Base-by-base conservation (phyloP, 2,329 filamentous ascomycete species). In the Ceratocystis diversiconidia region DNA sequence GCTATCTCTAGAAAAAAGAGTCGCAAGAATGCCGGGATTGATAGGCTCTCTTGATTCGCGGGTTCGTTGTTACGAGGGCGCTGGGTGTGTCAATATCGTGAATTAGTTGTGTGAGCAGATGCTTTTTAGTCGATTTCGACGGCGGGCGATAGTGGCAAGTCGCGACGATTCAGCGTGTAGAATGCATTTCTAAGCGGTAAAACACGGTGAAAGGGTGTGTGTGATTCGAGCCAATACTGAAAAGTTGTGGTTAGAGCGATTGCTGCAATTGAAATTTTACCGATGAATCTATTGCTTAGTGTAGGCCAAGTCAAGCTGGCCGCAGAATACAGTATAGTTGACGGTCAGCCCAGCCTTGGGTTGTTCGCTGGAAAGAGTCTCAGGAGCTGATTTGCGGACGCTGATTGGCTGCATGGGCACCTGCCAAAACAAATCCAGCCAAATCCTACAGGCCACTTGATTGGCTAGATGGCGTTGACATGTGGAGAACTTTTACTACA, bases 341-440 rank as follows among this genome's bases (percentile, higher is more conserved):
- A 12, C 4, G 7, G 48, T 25, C 52, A 59, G 17, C 52, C 52
- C 32, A 30, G 52, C 25, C 52, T 59, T 59, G 25, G 19, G 43
- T 2, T 22, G 15, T 62, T 25, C 28, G 7, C 6, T 7, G 50
- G 19, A 48, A 48, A 48, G n/a, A 28, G 22, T 19, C n/a, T 50
- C 30, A 60, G 43, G 30, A 36, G 15, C 61, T 44, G 57, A 62
- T 28, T 67, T 44, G 48, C 60, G 62, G 50, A 36, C 63, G 32
- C 25, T 67, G 61, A 67, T 67, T 67, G 66, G 66, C 36, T 60
- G 64, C 17, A 64, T 28, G 22, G n/a, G 61, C 25, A 41, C 50
- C 52, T 62, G 59, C 62, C 52, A 62, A 64, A 55, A 64, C 46
- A 64, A 66, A 41, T 15, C 17, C 1, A 62, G 12, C 28, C 44